Evolutionary conservation across 2,329 filamentous ascomycete species (phyloP), one percentile per base, ranked within the genome.

Genomic region (Penicillium corylophilum): DNA sequence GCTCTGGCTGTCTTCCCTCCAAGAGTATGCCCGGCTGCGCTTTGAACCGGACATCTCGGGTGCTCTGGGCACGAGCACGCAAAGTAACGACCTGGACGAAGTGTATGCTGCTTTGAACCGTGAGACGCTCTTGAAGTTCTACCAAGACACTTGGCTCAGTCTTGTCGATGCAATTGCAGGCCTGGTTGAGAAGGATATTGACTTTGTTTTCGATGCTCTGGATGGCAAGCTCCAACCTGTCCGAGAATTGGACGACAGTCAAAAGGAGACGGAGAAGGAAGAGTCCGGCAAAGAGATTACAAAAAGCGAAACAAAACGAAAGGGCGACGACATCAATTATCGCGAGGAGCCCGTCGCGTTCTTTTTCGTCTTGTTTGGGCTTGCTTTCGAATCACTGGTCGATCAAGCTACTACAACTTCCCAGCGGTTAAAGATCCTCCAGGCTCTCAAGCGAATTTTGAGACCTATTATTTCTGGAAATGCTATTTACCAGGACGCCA

Each of bases 21-120:
- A 93, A 56, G 95, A 99, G 66, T 99, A 95, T 76, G 93, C 95
- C 7, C 86, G 91, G 3, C 76, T 99, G 53, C 82, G 91, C 41
- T 99, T 99, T 67, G 95, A 99, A 77, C 94, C 95, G 0, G 94
- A 99, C 63, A 96, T 97, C 45, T 96, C 93, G 1, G 92, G 90
- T 72, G 95, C 88, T 5, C 78, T 95, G 44, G 90, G 90, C 0
- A 89, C 90, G 4, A 86, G 88, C 0, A 89, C 88, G 3, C 77
- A 91, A 36, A 91, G 90, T 26, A 89, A 90, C 23, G 93, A 92
- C 66, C 78, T 97, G 12, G 93, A 97, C 66, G 92, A 90, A 1
- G 90, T 97, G 20, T 99, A 99, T 66, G 90, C 94, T 31, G 93
- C 94, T 0, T 77, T 99, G 56, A 97, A 97, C 68, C 84, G 94